These are phyloP conservation scores for Tieghemostelium lacteum DNA, from an alignment of 78 protist genomes.

Conservation along the genomic window DNA sequence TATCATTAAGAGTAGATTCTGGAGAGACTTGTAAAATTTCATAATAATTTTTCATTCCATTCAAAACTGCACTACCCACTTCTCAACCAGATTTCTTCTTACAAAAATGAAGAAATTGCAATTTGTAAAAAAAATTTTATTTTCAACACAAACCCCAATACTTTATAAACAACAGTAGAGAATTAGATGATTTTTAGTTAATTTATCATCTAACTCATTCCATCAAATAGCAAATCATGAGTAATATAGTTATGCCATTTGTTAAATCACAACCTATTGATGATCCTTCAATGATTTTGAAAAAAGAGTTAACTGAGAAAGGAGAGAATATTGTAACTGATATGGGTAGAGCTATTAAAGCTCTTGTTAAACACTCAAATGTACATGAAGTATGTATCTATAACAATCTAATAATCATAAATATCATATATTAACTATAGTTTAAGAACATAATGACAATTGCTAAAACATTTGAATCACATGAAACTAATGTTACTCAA, in stretches of 20 bases:
- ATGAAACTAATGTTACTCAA: conserved; percentile 49
- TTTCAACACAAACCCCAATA: no score
- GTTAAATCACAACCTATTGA: neutral
- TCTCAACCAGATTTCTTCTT: no score
- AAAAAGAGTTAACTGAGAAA: conserved; percentile 60
- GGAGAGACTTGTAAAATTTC: conserved; percentile 25
- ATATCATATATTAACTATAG: neutral
- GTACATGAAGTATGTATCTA: conserved; percentile 49
- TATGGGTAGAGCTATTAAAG: conserved; percentile 33
- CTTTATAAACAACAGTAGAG: no score
- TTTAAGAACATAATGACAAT: conserved; percentile 26
- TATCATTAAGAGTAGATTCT: conserved; percentile 15
- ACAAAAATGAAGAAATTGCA: no score
- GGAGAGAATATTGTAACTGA: conserved; percentile 48
- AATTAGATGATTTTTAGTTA: no score
- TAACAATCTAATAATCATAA: neutral
- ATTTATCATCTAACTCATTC: no score
- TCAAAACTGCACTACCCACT: no score
- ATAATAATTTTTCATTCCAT: conserved; percentile 20
- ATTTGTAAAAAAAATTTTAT: no score
- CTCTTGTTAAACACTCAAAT: conserved; percentile 64
- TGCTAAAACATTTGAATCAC: conserved; percentile 45
- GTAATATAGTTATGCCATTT: conserved; percentile 12
- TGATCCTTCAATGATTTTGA: conserved; percentile 27
- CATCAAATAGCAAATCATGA: no score